phyloP scores from a whole-genome alignment of 202 grass and related monocot genomes.

The Saccharum hybrid region DNA sequence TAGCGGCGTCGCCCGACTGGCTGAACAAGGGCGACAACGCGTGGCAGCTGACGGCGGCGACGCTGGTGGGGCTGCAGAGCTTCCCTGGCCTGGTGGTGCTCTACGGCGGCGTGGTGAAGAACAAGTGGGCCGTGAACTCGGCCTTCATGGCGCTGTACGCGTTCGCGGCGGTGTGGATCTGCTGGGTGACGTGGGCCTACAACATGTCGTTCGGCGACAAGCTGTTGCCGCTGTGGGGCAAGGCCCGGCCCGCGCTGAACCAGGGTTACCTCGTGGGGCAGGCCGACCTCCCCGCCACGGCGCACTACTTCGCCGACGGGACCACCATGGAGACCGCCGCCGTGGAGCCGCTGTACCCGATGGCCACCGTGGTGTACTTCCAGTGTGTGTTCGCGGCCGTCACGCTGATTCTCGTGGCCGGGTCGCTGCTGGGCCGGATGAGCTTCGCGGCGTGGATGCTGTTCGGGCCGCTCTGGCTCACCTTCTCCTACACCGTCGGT shows the following conservation, averaged over 20 bases:
- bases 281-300: slow-evolving; percentile 46
- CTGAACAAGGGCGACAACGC: slow-evolving; percentile 68
- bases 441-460: slow-evolving; percentile 51
- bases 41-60: slow-evolving; percentile 60
- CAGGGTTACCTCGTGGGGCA: slow-evolving; percentile 43
- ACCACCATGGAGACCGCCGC: slow-evolving; percentile 26
- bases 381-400: slow-evolving; percentile 53
- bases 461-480: slow-evolving; percentile 52
- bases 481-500: slow-evolving; percentile 56
- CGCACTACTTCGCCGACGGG: slow-evolving; percentile 39
- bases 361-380: slow-evolving; percentile 48
- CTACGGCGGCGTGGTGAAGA: slow-evolving; percentile 79
- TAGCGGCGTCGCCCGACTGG: slow-evolving; percentile 33
- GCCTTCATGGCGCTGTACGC: slow-evolving; percentile 81
- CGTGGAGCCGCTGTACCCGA: slow-evolving; percentile 32
- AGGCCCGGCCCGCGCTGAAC: too few species aligned
- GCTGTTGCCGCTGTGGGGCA: too few species aligned
- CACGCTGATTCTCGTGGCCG: slow-evolving; percentile 46
- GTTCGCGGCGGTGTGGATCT: neutral
- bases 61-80: slow-evolving; percentile 61
- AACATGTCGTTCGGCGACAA: neutral
- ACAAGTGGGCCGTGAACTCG: slow-evolving; percentile 77
- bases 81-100: slow-evolving; percentile 66
- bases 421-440: slow-evolving; percentile 45
- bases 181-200: too few species aligned